These are phyloP conservation scores for Pythium grandisporangium DNA, from an alignment of 352 stramenopile species.

Conservation along the genomic window DNA sequence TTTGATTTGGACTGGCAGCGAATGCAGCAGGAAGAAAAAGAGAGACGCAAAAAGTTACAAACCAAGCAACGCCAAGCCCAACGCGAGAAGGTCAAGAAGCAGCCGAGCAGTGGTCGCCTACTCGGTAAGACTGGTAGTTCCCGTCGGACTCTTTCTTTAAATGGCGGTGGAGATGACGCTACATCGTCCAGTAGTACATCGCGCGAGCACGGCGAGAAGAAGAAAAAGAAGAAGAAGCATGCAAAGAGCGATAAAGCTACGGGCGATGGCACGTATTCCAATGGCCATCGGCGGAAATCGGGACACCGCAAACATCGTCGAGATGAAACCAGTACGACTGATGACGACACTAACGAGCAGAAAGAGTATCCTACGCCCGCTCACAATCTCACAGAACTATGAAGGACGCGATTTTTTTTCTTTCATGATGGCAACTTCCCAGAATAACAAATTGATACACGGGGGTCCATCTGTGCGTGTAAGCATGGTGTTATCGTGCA, in stretches of 20 bases:
- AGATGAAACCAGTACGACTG: no score
- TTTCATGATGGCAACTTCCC: no score
- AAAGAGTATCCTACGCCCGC: no score
- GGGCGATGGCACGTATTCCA: background rate
- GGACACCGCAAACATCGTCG: no score
- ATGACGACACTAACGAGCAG: no score
- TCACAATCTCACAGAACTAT: no score
- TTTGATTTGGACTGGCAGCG: constrained; percentile 60
- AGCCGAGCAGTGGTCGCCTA: constrained; percentile 13
- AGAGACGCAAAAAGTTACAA: constrained; percentile 58
- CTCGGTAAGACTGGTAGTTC: constrained; percentile 8
- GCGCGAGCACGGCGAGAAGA: no score
- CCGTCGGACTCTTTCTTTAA: background rate
- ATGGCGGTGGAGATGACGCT: no score
- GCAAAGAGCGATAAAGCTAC: constrained; percentile 3
- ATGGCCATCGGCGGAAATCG: background rate
- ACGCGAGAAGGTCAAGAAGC: constrained; percentile 70
- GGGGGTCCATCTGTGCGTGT: no score
- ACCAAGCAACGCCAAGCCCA: constrained; percentile 69
- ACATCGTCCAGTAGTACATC: background rate
- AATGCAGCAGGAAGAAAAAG: constrained; percentile 66
- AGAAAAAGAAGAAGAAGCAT: constrained; percentile 14
- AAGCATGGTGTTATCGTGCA: no score
- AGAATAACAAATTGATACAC: no score
- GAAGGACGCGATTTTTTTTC: no score